Percentiles rank a stretch among this genome's conserved stretches.
phyloP scores from a whole-genome alignment of 352 stramenopile genomes.

The Halophytophthora batemanensis region DNA sequence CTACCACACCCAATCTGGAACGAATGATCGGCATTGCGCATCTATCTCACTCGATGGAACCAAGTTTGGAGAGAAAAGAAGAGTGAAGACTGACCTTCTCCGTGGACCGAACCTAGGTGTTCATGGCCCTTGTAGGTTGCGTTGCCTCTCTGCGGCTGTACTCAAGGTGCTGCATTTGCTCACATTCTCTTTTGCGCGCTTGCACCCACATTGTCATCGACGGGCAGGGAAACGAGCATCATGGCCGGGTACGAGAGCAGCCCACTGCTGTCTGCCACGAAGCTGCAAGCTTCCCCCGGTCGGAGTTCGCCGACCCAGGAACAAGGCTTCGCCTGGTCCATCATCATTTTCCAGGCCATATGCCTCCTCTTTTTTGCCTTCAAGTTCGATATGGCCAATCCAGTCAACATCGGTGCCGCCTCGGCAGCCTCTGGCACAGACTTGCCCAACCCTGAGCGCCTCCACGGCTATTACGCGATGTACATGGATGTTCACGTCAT shows the following conservation, averaged over 20 bases:
- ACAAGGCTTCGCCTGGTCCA: slow-evolving; percentile 39
- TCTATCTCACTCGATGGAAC: too few species aligned
- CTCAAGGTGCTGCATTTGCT: too few species aligned
- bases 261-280: slow-evolving; percentile 2
- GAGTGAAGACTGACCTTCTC: too few species aligned
- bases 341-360: slow-evolving; percentile 38
- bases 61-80: too few species aligned
- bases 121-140: too few species aligned
- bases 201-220: too few species aligned
- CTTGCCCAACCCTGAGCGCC: neutral
- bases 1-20: too few species aligned
- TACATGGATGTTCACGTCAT: slow-evolving; percentile 74
- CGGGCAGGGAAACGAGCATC: neutral
- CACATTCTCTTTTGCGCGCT: too few species aligned
- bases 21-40: too few species aligned
- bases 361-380: slow-evolving; percentile 44
- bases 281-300: neutral
- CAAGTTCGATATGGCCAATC: slow-evolving; percentile 44
- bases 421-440: neutral
- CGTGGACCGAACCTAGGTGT: too few species aligned
- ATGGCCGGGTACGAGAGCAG: slow-evolving; percentile 2
- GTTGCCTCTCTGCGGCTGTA: too few species aligned
- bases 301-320: slow-evolving; percentile 2
- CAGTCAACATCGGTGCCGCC: slow-evolving; percentile 8
- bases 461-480: slow-evolving; percentile 37